Conservation (phyloP, 805 yeast genomes). For the Candida morakotiae region DNA sequence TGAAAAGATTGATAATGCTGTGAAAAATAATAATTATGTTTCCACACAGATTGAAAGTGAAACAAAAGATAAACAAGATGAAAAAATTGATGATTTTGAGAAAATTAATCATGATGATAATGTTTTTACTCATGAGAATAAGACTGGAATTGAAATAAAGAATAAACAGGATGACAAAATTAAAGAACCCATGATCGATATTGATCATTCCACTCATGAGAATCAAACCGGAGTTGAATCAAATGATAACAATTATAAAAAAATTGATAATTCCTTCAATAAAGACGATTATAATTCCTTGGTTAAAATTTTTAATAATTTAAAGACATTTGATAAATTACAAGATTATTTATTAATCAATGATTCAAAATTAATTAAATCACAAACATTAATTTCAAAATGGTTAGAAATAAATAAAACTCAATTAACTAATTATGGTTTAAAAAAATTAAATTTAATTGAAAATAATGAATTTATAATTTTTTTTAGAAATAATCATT, state of each 20-base stretch:
- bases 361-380: constrained; percentile 7
- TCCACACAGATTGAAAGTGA: no score
- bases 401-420: constrained; percentile 61
- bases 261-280: no score
- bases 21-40: no score
- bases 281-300: constrained; percentile 14
- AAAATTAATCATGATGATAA: neutral
- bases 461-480: constrained; percentile 56
- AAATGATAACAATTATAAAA: no score
- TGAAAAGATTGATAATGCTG: no score
- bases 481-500: constrained; percentile 88
- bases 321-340: constrained; percentile 46
- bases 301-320: constrained; percentile 16
- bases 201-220: no score
- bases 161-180: no score
- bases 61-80: neutral
- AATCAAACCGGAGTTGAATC: no score
- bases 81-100: neutral
- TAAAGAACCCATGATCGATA: no score
- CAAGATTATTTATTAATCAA: constrained; percentile 48
- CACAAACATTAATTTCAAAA: constrained; percentile 15
- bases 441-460: constrained; percentile 43
- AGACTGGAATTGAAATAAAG: no score
- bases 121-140: no score
- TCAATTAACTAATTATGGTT: constrained; percentile 72